Evolutionary conservation across 2,329 filamentous ascomycete species (phyloP), one percentile per base, ranked within the genome.

Genomic region (Ophiostoma novo-ulmi): DNA sequence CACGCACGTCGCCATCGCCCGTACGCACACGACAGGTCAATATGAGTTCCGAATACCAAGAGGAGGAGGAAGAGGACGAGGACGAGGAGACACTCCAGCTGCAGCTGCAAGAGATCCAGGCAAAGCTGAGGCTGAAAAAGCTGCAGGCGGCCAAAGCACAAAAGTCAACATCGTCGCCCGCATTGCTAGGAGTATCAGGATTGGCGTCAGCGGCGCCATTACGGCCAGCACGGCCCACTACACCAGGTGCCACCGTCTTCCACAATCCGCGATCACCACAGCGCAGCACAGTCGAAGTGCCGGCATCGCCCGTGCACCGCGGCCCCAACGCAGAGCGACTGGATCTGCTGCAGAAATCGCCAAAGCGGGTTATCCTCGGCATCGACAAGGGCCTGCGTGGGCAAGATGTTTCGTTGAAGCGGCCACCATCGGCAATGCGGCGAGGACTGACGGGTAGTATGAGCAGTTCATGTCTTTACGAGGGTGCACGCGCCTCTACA

Each of bases 61-160:
- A 83, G 3, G 81, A 81, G 5, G 31, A 31, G 31, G 85, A 88
- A 11, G 88, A 89, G 0, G 90, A 92, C 5, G 91, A 96, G 7
- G 94, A 97, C 75, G 94, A 97, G 79, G 94, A 98, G 82, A 96
- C 89, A 1, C 81, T 98, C 44, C 88, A 96, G 77, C 82, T 99
- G 73, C 89, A 97, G 78, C 82, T 98, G 5, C 89, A 94, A 74
- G 93, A 92, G 70, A 97, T 99, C 71, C 90, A 98, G 79, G 93
- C 94, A 7, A 89, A 91, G 72, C 81, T 98, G 69, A 95, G 90
- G 79, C 80, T 98, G 74, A 98, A 97, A 80, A 93, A 90, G 77
- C 81, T 98, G 17, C 91, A 95, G 78, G 89, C 89, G 77, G 80
- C 86, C 78, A 87, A 84, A 77, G 80, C 83, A 71, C 78, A 73